Evolutionary conservation across 371 early-diverging fungal species (phyloP).

Genomic region (Entomophthora muscae): DNA sequence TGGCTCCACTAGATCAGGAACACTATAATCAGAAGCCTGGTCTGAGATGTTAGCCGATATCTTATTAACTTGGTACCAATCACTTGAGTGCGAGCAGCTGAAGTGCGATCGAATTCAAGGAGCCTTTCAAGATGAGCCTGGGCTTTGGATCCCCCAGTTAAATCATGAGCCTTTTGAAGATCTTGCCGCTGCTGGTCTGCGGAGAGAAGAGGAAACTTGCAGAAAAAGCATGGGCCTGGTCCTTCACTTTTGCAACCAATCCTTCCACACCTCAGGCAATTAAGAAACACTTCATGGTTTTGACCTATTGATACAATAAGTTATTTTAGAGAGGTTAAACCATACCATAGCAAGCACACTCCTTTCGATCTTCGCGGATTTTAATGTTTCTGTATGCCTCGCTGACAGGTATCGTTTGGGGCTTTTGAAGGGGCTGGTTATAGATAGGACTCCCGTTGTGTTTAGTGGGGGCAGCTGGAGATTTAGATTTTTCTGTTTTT

Average conservation of each 20-base stretch:
- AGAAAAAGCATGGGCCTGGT: background rate
- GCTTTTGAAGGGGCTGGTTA: background rate
- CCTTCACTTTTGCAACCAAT: background rate
- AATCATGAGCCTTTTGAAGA: background rate
- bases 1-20: background rate
- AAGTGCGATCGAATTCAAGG: conserved; percentile 62
- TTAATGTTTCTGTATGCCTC: background rate
- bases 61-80: conserved; percentile 21
- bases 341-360: conserved; percentile 1
- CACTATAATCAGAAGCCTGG: conserved; percentile 17
- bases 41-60: background rate
- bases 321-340: no score
- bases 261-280: background rate
- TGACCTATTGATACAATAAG: no score
- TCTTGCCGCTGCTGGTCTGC: background rate
- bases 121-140: conserved; percentile 52
- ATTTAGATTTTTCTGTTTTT: background rate
- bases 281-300: background rate
- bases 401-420: background rate
- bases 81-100: conserved; percentile 53
- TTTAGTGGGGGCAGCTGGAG: background rate
- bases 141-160: conserved; percentile 17
- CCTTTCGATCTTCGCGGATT: background rate
- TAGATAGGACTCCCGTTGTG: background rate
- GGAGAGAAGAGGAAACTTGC: background rate